These are phyloP conservation scores for Xylariaceae sp. DNA, from an alignment of 2,329 filamentous ascomycete species.

Conservation along the genomic window DNA sequence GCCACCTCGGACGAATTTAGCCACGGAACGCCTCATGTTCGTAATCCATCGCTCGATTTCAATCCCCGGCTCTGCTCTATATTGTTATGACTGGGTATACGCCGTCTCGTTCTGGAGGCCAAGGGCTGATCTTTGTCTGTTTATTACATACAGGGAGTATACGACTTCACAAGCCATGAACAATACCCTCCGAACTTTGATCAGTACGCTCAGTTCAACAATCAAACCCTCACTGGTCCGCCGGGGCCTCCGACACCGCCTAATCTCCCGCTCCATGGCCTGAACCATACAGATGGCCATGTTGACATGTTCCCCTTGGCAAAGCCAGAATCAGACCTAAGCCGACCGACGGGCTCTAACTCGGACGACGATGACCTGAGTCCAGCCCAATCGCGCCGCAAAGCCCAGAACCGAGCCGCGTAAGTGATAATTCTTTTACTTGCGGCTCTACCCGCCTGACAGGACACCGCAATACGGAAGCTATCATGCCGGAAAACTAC, in stretches of 20 bases:
- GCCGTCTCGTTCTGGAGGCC: not conserved
- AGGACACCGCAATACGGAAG: not conserved
- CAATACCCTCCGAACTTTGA: constrained; percentile 47
- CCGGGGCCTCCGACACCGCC: constrained; percentile 53
- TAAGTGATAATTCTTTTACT: constrained; percentile 38
- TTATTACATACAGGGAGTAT: constrained; percentile 42
- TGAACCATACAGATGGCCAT: constrained; percentile 29
- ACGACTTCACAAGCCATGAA: constrained; percentile 46
- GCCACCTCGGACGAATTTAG: constrained; percentile 52
- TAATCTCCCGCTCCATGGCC: constrained; percentile 35
- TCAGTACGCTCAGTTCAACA: constrained; percentile 41
- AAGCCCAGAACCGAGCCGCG: constrained; percentile 60
- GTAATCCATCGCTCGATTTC: constrained; percentile 27
- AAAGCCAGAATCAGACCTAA: constrained; percentile 40
- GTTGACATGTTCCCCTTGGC: constrained; percentile 35
- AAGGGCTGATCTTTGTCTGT: constrained; percentile 21
- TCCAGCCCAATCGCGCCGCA: constrained; percentile 55
- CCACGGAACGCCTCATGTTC: constrained; percentile 50
- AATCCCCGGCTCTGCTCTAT: not conserved
- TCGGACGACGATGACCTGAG: constrained; percentile 55
- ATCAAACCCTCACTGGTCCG: constrained; percentile 42
- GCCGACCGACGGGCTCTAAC: constrained; percentile 44
- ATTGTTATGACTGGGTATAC: not conserved
- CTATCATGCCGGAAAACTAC: not conserved
- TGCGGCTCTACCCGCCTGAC: not conserved